Evolutionary conservation across 2,329 filamentous ascomycete genomes (phyloP), one percentile per base, ranked within the genome.

Genomic region (Phialocephala sp.): DNA sequence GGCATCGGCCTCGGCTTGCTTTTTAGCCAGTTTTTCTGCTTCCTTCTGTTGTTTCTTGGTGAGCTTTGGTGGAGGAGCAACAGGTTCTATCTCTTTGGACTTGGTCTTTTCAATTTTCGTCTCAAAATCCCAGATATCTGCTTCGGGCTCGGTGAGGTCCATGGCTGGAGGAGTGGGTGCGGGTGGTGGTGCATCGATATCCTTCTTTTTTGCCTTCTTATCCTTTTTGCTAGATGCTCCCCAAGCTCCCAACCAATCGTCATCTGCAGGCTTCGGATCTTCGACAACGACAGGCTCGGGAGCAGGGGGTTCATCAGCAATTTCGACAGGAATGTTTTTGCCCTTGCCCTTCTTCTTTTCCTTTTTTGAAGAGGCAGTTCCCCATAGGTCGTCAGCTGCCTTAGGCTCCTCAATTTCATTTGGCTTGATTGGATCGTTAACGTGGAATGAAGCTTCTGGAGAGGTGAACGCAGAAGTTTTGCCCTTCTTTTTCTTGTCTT

Each of bases 271-370:
- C 73, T 81, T 80, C 62, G 74, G 73, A 72, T 82, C 80, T 71
- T 80, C 80, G 57, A 80, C 77, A 63, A 82, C 80, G 63, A 82
- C 80, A 32, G 69, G 68, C 27, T 71, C 70, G 12, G 81, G 78
- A 63, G 79, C 80, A 69, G 83, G 77, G 41, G 81, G 79, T 54
- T 81, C 80, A 35, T 81, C 79, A 54, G 81, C 74, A 47, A 85
- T 77, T 64, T 85, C 82, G 27, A 83, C 75, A 8, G 81, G 79
- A 15, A 79, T 77, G 72, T 85, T 86, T 72, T 82, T 84, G 65
- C 74, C 76, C 63, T 82, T 85, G 52, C 78, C 77, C 74, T 87
- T 87, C 73, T 84, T 84, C 77, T 86, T 86, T 45, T 76, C 74
- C 58, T 76, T 75, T 58, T 73, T 76, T 4, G 69, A 70, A 36